phyloP scores from a whole-genome alignment of 345 rosid species.

The Euphorbia pulcherrima region DNA sequence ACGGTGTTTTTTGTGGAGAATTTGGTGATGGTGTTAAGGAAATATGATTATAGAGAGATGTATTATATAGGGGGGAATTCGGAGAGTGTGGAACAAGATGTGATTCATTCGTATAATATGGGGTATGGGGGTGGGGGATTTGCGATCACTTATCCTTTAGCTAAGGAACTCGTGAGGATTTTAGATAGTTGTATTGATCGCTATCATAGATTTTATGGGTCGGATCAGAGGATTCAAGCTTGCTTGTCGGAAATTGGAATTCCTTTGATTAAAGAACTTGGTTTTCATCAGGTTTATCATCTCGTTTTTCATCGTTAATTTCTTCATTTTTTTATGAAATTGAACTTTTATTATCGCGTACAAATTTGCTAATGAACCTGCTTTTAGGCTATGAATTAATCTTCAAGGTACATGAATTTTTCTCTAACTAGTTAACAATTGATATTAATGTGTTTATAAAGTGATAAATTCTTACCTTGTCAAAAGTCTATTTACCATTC shows the following conservation, averaged over 20 bases:
- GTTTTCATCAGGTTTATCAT: constrained; percentile 76
- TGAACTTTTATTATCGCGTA: too few species aligned
- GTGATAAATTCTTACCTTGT: too few species aligned
- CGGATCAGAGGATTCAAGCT: constrained; percentile 78
- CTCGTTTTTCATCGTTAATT: too few species aligned
- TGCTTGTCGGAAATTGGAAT: constrained; percentile 82
- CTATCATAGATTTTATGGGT: constrained; percentile 65
- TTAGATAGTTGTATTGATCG: constrained; percentile 83
- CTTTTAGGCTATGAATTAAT: too few species aligned
- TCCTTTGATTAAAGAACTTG: constrained; percentile 68
- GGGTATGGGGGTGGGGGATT: constrained; percentile 91
- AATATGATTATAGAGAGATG: constrained; percentile 87
- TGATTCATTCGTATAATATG: constrained; percentile 73
- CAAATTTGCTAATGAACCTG: too few species aligned
- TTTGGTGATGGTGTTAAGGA: constrained; percentile 51
- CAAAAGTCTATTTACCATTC: too few species aligned
- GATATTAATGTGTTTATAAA: too few species aligned
- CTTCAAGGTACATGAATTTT: too few species aligned
- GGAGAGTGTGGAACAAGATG: constrained; percentile 82
- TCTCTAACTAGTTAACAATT: too few species aligned
- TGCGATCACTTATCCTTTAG: constrained; percentile 73
- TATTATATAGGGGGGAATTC: constrained; percentile 77
- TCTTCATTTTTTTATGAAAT: not conserved
- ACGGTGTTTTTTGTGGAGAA: constrained; percentile 80
- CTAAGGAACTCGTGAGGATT: constrained; percentile 58